Base-by-base conservation (phyloP, 495 filamentous ascomycete genomes). In the Rostrohypoxylon terebratum region DNA sequence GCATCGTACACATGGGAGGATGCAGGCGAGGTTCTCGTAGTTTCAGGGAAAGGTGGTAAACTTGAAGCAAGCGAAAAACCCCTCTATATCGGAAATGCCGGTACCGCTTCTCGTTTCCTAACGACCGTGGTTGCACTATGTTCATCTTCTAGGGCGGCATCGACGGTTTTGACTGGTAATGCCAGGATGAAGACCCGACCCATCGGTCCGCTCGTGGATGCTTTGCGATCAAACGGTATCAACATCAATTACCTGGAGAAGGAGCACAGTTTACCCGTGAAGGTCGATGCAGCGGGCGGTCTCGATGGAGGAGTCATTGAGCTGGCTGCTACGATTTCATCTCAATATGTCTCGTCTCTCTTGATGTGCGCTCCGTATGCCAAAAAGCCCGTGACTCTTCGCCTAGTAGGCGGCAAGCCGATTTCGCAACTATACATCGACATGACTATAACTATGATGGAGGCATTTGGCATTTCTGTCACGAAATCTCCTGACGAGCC, bases 391-490 rank as follows among this genome's bases (percentile, higher is more conserved):
- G 94, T 98, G 28, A 97, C 93, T 6, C 83, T 99, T 68, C 90
- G 90, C 8, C 83, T 99, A 50, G 91, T 97, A 44, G 95, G 95
- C 44, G 96, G 94, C 60, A 97, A 96, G 82, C 94, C 95, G 2
- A 97, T 98, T 68, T 98, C 95, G 1, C 94, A 98, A 78, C 91
- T 91, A 14, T 99, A 99, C 76, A 98, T 98, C 77, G 94, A 98
- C 74, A 98, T 99, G 94, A 99, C 96, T 14, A 94, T 93, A 13
- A 88, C 93, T 18, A 98, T 99, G 94, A 99, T 99, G 96, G 87
- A 90, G 34, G 87, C 90, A 4, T 99, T 99, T 76, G 96, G 96
- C 42, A 89, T 98, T 58, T 78, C 90, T 36, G 95, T 98, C 36
- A 81, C 87, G 60, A 77, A 78, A 54, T 82, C 82, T 2, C 64